These are phyloP conservation scores for Cyclotella distinguenda DNA, from an alignment of 108 stramenopile genomes.

Conservation along the genomic window DNA sequence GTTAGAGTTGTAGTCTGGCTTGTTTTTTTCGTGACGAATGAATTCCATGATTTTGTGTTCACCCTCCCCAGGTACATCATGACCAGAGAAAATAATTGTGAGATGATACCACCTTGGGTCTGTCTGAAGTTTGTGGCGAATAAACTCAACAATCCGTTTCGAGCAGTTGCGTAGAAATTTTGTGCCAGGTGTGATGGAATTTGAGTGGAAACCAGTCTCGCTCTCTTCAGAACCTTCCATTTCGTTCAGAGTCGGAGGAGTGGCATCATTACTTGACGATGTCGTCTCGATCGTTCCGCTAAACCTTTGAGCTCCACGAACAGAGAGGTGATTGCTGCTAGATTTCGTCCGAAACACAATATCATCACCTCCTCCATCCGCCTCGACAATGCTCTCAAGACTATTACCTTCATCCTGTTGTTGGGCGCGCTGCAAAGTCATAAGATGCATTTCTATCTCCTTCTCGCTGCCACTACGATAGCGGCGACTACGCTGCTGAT, in stretches of 20 bases:
- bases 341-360: slow-evolving; percentile 20
- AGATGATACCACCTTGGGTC: slow-evolving; percentile 85
- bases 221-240: slow-evolving; percentile 3
- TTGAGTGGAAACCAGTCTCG: slow-evolving; percentile 97
- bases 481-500: slow-evolving; percentile 97
- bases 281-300: slow-evolving; percentile 41
- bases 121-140: slow-evolving; percentile 65
- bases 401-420: slow-evolving; percentile 25
- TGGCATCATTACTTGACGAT: neutral
- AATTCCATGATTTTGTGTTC: slow-evolving; percentile 99
- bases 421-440: slow-evolving; percentile 55
- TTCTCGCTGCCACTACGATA: slow-evolving; percentile 89
- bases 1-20: slow-evolving; percentile 86
- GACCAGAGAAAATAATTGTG: slow-evolving; percentile 91
- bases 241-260: slow-evolving; percentile 3
- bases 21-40: slow-evolving; percentile 73
- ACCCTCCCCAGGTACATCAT: slow-evolving; percentile 98
- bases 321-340: neutral
- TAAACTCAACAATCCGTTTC: slow-evolving; percentile 65
- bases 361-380: slow-evolving; percentile 42
- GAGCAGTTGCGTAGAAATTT: slow-evolving; percentile 89
- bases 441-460: slow-evolving; percentile 78
- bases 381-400: slow-evolving; percentile 36
- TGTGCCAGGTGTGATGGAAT: slow-evolving; percentile 98
- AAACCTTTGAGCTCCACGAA: slow-evolving; percentile 33